Base-by-base conservation (phyloP, 257 asterid species). In the Nicotiana benthamiana region DNA sequence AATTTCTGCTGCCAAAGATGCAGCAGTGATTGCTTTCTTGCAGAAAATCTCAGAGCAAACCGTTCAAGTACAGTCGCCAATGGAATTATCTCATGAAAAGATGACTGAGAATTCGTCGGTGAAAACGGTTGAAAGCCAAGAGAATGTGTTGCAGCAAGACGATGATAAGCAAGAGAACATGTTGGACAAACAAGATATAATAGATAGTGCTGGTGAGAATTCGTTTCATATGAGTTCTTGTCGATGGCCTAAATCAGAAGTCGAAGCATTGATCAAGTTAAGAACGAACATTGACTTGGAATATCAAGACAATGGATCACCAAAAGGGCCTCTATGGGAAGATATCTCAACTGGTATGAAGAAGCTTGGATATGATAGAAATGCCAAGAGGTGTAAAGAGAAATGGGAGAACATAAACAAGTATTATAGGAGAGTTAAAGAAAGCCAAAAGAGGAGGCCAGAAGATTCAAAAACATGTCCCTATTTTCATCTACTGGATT, bases 381-480 rank as follows among this genome's bases (percentile, higher is more conserved):
- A 62, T 82, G 91, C 95, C 13, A 93, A 91, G 89, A 89, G 97
- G 87, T 93, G 97, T 56, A 93, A 91, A 83, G 97, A 93, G 59
- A 93, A 93, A 85, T 93, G 97, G 97, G 97, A 93, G 86, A 93
- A 93, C 54, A 93, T 93, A 79, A 93, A 93, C 77, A 93, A 93
- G 87, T 93, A 93, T 78, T 93, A 88, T 87, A 91, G 85, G 84
- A 87, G 95, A 83, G 95, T 91, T 27, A 93, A 88, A 87, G 92
- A 89, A 26, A 86, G 94, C 88, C 85, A 90, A 70, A 91, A 87
- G 85, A 90, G 79, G 84, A 87, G 97, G 86, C 92, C 93, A 0
- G 87, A 81, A 65, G 92, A 87, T 76, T 90, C 97, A 0, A 93
- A 89, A 60, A 91, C 97, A 5, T 93, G 97, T 53, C 93, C 94